These are phyloP conservation scores for Populus nigra DNA, from an alignment of 345 rosid species.

Conservation along the genomic window DNA sequence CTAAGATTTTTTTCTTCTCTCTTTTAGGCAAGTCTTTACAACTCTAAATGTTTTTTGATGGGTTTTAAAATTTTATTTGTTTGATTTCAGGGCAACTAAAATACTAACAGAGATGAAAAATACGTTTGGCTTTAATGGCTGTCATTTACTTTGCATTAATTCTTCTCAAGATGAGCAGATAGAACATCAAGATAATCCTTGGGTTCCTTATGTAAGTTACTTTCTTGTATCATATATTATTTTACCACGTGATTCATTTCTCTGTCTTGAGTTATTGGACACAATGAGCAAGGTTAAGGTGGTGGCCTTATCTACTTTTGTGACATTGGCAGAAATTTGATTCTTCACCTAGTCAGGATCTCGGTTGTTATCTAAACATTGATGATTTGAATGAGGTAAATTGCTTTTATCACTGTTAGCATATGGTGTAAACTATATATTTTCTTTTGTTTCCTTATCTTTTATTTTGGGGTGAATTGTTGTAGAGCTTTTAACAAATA, in stretches of 20 bases:
- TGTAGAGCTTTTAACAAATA: not conserved
- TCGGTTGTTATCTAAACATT: conserved; percentile 69
- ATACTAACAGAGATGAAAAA: conserved; percentile 80
- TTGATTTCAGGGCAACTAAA: conserved; percentile 65
- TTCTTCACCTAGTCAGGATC: conserved; percentile 42
- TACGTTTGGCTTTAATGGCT: conserved; percentile 73
- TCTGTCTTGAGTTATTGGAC: conserved; percentile 11
- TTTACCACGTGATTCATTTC: not conserved
- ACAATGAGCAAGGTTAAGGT: conserved; percentile 20
- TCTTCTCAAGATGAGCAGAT: conserved; percentile 71
- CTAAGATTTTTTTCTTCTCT: not conserved
- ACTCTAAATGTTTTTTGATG: conserved; percentile 13
- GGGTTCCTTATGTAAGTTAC: conserved; percentile 64
- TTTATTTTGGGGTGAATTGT: not conserved
- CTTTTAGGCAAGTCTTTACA: not conserved
- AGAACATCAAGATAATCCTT: conserved; percentile 63
- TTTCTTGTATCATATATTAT: conserved; percentile 8
- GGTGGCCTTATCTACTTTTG: conserved; percentile 25
- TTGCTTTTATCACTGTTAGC: conserved; percentile 4
- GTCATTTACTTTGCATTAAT: conserved; percentile 82
- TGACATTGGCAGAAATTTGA: conserved; percentile 53
- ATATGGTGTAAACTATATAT: not conserved
- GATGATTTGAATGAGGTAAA: conserved; percentile 77
- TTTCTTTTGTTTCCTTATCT: not conserved
- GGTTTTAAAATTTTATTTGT: conserved; percentile 26